Percentiles rank a stretch among this genome's conserved stretches.
phyloP scores from a whole-genome alignment of 371 early-diverging fungal genomes.

The Choanephora cucurbitarum region DNA sequence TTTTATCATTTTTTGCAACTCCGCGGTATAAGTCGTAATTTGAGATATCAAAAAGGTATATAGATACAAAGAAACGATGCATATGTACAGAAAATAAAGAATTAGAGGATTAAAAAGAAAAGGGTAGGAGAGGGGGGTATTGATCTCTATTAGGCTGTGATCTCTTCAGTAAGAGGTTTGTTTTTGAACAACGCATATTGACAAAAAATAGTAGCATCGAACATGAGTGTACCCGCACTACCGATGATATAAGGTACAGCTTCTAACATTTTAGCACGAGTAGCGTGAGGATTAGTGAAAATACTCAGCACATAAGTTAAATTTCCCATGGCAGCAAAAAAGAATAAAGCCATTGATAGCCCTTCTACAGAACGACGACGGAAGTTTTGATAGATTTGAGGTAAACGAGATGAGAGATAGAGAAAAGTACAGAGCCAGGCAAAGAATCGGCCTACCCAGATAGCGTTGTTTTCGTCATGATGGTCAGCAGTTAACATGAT shows the following conservation, averaged over 20 bases:
- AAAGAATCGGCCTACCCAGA: conserved; percentile 60
- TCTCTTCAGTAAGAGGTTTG: neutral
- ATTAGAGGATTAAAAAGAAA: too few species aligned
- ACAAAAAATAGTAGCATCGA: conserved; percentile 64
- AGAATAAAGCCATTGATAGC: conserved; percentile 68
- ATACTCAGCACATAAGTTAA: conserved; percentile 68
- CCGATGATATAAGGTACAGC: conserved; percentile 73
- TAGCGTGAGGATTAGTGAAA: conserved; percentile 55
- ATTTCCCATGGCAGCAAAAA: conserved; percentile 74
- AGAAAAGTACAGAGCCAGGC: conserved; percentile 71
- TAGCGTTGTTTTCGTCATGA: conserved; percentile 9
- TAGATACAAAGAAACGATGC: too few species aligned
- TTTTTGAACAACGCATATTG: conserved; percentile 45
- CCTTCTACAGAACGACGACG: conserved; percentile 65
- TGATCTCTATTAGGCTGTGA: too few species aligned
- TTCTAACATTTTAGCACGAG: conserved; percentile 44
- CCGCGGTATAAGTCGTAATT: too few species aligned
- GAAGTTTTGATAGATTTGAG: conserved; percentile 69
- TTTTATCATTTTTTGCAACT: too few species aligned
- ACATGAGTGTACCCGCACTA: conserved; percentile 63
- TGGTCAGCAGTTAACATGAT: neutral
- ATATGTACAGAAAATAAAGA: too few species aligned
- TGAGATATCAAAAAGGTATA: too few species aligned
- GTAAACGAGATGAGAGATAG: conserved; percentile 68
- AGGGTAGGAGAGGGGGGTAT: too few species aligned